Evolutionary conservation across 352 stramenopile genomes (phyloP), one percentile per base, ranked within the genome.

Genomic region (Phytophthora sansomeana): DNA sequence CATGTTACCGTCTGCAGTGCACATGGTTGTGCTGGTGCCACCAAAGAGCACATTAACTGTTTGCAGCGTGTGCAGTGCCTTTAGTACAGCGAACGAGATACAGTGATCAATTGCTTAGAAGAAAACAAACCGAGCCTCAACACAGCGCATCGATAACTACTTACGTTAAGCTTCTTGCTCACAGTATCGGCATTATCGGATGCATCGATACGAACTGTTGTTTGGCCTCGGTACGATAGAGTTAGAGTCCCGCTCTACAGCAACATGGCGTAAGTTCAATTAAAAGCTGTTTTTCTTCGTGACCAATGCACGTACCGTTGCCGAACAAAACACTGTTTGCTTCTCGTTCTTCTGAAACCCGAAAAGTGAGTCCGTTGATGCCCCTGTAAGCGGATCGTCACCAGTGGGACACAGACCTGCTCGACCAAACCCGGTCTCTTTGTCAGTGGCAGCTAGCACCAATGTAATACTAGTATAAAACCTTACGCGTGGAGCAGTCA

Each of bases 321-420:
- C 81, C 11, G 71, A 67, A 63, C 86, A 94, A 32, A 70, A 79
- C 6, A 95, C 69, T 7, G 76, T 85, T 71, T 95, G 84, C 44
- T 91, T 92, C 46, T 95, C 86, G 62, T 95, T 95, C 67, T 89
- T 88, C 67, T 95, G 86, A 52, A 81, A 75, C 5, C 83, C 86
- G 57, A 92, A 93, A 38, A 87, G 42, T 17, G 68, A 58, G 36
- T 95, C 86, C 1, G 79, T 87, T 19, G 78, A 53, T 4, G 76
- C 74, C 6, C 86, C 86, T 5, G 86, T 95, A 29, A 95, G 80
- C 14, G 86, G 86, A 47, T 95, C 84, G 47, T 93, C 86, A 1
- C 86, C 86, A 19, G 55, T 75, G 0, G 83, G 66, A 29, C 86
- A 94, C 6, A 69, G 49, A 26, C 74, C 83, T 92, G 39, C 24